These are phyloP conservation scores for Apostasia ramifera DNA, from an alignment of 106 monocot genomes.

Conservation along the genomic window DNA sequence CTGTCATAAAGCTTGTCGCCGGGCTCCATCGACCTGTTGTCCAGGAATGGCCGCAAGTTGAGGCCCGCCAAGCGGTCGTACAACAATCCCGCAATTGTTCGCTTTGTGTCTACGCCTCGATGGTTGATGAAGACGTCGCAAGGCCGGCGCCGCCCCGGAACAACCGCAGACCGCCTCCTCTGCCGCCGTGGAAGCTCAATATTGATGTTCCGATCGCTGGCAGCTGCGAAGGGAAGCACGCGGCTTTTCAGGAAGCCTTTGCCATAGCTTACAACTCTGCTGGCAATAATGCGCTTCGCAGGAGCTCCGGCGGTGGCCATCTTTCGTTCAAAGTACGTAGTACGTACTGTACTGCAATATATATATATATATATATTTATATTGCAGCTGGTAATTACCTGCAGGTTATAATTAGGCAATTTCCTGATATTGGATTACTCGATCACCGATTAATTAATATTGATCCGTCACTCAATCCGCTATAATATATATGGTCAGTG, in stretches of 20 bases:
- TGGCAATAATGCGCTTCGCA: background rate
- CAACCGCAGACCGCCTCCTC: too few relatives aligned
- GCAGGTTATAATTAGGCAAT: too few relatives aligned
- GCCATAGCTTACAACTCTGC: background rate
- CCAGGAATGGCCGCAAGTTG: slow-evolving; percentile 33
- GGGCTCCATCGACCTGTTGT: slow-evolving; percentile 40
- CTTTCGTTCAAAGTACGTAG: background rate
- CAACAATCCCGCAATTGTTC: slow-evolving; percentile 32
- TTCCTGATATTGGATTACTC: too few relatives aligned
- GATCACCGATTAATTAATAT: too few relatives aligned
- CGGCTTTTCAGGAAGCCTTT: too few relatives aligned
- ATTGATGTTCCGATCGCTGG: background rate
- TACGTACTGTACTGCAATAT: too few relatives aligned
- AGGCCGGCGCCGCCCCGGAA: background rate
- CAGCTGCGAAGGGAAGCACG: background rate
- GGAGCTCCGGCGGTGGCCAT: background rate
- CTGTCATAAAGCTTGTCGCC: slow-evolving; percentile 39
- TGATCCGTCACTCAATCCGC: too few relatives aligned
- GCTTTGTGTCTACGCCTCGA: slow-evolving; percentile 45
- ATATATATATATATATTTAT: too few relatives aligned
- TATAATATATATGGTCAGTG: background rate
- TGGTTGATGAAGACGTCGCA: slow-evolving; percentile 13
- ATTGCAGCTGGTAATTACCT: too few relatives aligned
- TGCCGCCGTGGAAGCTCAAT: too few relatives aligned
- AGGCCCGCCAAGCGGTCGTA: slow-evolving; percentile 30